Percentiles rank a stretch among this genome's conserved stretches.
Conservation (phyloP, 495 filamentous ascomycete genomes). For the Penicillium taxi region DNA sequence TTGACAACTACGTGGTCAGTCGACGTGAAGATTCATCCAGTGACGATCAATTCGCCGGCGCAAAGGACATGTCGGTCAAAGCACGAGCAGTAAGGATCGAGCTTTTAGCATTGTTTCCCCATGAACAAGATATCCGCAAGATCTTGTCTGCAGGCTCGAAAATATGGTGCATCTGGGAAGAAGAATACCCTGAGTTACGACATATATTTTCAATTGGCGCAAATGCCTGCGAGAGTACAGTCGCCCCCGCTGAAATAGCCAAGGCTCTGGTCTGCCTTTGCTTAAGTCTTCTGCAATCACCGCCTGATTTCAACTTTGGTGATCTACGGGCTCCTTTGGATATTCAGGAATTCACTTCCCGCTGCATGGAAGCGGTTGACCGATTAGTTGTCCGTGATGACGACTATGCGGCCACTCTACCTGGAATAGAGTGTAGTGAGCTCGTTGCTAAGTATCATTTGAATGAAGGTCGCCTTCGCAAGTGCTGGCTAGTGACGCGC, state of each 20-base stretch:
- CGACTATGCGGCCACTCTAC: constrained; percentile 38
- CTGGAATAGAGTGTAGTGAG: constrained; percentile 44
- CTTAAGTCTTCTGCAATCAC: constrained; percentile 28
- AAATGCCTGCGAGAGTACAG: constrained; percentile 4
- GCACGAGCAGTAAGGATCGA: constrained; percentile 18
- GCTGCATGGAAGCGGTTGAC: constrained; percentile 30
- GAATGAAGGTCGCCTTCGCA: constrained; percentile 44
- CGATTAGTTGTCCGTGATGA: constrained; percentile 40
- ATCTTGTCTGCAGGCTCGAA: constrained; percentile 23
- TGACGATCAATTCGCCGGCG: constrained; percentile 20
- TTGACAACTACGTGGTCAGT: constrained; percentile 34
- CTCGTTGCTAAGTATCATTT: constrained; percentile 39
- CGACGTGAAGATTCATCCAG: constrained; percentile 21
- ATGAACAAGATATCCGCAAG: constrained; percentile 15
- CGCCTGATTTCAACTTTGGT: constrained; percentile 18
- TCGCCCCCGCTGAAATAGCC: constrained; percentile 26
- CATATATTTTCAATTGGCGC: constrained; percentile 1
- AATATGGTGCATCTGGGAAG: constrained; percentile 27
- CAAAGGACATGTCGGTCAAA: constrained; percentile 23
- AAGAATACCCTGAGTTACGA: constrained; percentile 19
- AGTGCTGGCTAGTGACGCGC: constrained; percentile 41
- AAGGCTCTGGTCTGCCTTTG: constrained; percentile 32
- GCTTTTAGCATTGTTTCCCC: constrained; percentile 30
- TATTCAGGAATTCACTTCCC: constrained; percentile 20
- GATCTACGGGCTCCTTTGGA: constrained; percentile 18